Evolutionary conservation across 768 basidiomycete genomes (phyloP).

Genomic region (Rhizopogon rudus): DNA sequence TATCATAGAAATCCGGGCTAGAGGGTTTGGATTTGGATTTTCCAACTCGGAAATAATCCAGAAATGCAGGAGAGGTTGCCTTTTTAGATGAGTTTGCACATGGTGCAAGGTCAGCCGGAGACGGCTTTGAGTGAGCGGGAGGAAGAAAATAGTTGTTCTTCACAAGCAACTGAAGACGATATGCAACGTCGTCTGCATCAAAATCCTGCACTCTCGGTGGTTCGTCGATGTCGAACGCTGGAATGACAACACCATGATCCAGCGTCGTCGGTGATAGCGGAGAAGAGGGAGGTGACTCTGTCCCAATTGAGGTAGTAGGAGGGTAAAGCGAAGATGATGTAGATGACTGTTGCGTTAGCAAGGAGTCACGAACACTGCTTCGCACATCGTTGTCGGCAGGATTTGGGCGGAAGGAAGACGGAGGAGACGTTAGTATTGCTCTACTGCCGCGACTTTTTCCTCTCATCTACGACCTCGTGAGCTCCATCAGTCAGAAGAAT

Average conservation of each 20-base stretch:
- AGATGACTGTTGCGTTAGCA: conserved; percentile 58
- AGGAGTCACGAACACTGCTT: conserved; percentile 51
- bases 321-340: conserved; percentile 79
- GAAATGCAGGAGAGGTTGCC: conserved; percentile 44
- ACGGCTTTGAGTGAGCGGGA: conserved; percentile 81
- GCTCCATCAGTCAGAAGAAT: not conserved
- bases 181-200: conserved; percentile 76
- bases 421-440: conserved; percentile 30
- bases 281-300: conserved; percentile 55
- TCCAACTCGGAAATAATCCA: conserved; percentile 68
- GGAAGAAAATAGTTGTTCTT: conserved; percentile 89
- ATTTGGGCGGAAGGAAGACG: conserved; percentile 27
- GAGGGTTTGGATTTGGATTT: conserved; percentile 62
- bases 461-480: conserved; percentile 25
- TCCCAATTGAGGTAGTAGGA: conserved; percentile 59
- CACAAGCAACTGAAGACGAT: conserved; percentile 77
- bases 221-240: conserved; percentile 45
- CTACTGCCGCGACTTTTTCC: conserved; percentile 28
- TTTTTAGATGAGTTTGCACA: conserved; percentile 33
- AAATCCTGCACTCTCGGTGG: conserved; percentile 43
- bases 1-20: conserved; percentile 38
- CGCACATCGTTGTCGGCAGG: conserved; percentile 31
- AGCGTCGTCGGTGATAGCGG: conserved; percentile 51
- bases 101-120: conserved; percentile 56
- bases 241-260: conserved; percentile 36